Base-by-base conservation (phyloP, 352 stramenopile genomes). In the Phytophthora pinifolia region DNA sequence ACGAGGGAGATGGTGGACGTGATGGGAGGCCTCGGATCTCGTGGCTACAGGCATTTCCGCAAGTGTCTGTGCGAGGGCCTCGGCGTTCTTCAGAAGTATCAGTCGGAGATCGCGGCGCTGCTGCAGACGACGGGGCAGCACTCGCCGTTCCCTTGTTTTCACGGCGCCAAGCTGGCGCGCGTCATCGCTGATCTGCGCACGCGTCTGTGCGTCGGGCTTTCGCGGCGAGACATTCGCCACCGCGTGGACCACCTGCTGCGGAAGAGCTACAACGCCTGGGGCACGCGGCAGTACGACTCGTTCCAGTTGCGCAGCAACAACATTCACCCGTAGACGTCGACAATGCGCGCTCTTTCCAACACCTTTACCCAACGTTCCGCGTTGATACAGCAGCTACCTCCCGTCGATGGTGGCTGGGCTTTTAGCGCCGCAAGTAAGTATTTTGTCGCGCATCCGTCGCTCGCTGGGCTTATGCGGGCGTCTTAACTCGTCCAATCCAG, bases 1-100 rank as follows among this genome's bases (percentile, higher is more conserved):
- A 99, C 96, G 2, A 83, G 86, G 25, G 97, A 99, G 47, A 98
- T 99, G 76, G 87, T 99, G 4, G 90, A 98, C 59, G 86, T 99
- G 13, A 96, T 99, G 84, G 95, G 90, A 41, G 96, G 96, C 4
- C 43, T 87, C n/a, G 62, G 69, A 27, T 98, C 89, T 27, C 54
- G 67, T 9, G 88, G 78, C 6, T 98, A 98, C 73, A 86, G 74
- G 32, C 73, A 87, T 31, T 99, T 98, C 67, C 86, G 96, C 12
- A 83, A 87, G 29, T 72, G 94, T 41, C 92, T 99, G 60, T 93
- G 77, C 46, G 93, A 94, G 48, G 96, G 96, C 7, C 98, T 99
- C 51, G 53, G 96, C 20, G 94, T 94, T 7, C 67, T 99, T 13
- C 95, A 98, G 58, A 85, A 94, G 52, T 95, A 98, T 59, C 74